Conservation (phyloP, 768 basidiomycete species). For the Boletus coccyginus region DNA sequence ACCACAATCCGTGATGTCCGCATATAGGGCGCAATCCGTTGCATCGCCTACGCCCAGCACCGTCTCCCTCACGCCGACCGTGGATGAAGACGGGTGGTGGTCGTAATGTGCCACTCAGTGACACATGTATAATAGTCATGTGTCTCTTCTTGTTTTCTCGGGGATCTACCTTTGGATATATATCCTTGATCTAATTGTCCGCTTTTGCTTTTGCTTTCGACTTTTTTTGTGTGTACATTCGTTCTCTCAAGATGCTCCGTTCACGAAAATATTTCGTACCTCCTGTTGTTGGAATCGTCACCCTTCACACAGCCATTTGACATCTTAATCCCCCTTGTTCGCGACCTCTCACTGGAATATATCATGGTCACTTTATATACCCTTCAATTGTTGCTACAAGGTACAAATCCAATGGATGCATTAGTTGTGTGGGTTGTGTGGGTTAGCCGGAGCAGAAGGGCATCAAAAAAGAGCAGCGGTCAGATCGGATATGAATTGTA, state of each 20-base stretch:
- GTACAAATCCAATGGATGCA: slow-evolving; percentile 38
- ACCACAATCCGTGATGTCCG: slow-evolving; percentile 47
- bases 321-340: slow-evolving; percentile 12
- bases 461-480: neutral
- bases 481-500: slow-evolving; percentile 20
- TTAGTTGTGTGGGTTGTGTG: slow-evolving; percentile 29
- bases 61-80: slow-evolving; percentile 68
- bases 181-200: slow-evolving; percentile 22
- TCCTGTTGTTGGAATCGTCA: slow-evolving; percentile 7
- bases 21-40: slow-evolving; percentile 34
- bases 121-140: slow-evolving; percentile 8
- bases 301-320: neutral
- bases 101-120: slow-evolving; percentile 30
- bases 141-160: neutral
- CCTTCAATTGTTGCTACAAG: slow-evolving; percentile 39
- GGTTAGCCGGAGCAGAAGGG: slow-evolving; percentile 12
- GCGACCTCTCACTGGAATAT: slow-evolving; percentile 13
- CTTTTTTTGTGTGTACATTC: neutral
- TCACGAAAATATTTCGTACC: slow-evolving; percentile 10
- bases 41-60: slow-evolving; percentile 77
- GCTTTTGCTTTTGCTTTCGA: neutral
- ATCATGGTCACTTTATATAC: slow-evolving; percentile 33
- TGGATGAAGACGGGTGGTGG: slow-evolving; percentile 80
- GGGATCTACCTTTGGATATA: slow-evolving; percentile 20
- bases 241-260: neutral